phyloP scores from a whole-genome alignment of 345 rosid genomes.

The Bruguiera gymnorhiza region DNA sequence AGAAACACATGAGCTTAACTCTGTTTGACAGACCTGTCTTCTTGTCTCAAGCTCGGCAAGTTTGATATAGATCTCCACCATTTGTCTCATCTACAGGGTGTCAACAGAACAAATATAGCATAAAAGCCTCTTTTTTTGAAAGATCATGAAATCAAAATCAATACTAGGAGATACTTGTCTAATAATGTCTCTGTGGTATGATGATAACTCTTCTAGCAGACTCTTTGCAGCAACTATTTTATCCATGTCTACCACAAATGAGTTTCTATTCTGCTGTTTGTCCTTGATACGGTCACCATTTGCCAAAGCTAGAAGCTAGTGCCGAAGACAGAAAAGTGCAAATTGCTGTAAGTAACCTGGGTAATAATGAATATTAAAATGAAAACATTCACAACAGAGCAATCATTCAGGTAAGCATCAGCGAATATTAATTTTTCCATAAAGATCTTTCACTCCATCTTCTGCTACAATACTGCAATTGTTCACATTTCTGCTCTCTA shows the following conservation, averaged over 20 bases:
- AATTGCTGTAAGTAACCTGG: conserved; percentile 9
- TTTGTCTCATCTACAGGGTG: conserved; percentile 69
- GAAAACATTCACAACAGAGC: neutral
- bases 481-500: neutral
- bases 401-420: neutral
- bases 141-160: conserved; percentile 1
- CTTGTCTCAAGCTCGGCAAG: conserved; percentile 94
- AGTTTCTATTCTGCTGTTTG: conserved; percentile 84
- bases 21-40: conserved; percentile 68
- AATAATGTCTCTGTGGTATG: conserved; percentile 72
- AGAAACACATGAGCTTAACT: neutral
- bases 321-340: conserved; percentile 16
- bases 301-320: conserved; percentile 87
- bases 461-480: conserved; percentile 1
- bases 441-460: neutral
- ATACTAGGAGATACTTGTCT: conserved; percentile 46
- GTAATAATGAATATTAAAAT: conserved; percentile 11
- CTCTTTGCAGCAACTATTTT: conserved; percentile 86
- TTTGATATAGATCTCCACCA: conserved; percentile 93
- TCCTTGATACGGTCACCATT: conserved; percentile 97
- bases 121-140: conserved; percentile 1
- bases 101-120: neutral
- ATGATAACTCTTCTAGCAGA: conserved; percentile 64
- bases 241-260: conserved; percentile 86
- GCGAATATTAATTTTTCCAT: neutral